These are phyloP conservation scores for Ottelia alismoides DNA, from an alignment of 106 monocot genomes.

Conservation along the genomic window DNA sequence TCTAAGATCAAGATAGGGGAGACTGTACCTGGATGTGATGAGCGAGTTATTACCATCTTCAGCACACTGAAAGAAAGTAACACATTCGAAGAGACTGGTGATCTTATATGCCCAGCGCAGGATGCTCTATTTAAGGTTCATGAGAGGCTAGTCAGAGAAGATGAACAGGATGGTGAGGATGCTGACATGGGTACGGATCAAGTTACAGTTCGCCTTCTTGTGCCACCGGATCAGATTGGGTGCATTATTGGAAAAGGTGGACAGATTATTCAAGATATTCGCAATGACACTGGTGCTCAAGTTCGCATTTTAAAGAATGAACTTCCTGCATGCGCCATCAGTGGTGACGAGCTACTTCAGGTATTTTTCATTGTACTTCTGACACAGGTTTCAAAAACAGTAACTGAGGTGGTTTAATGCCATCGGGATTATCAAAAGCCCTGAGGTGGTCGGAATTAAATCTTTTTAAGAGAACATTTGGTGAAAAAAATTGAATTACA, in stretches of 20 bases:
- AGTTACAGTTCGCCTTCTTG: slow-evolving; percentile 68
- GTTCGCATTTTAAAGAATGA: too few relatives aligned
- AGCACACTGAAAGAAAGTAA: slow-evolving; percentile 64
- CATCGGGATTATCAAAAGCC: too few relatives aligned
- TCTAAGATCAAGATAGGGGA: slow-evolving; percentile 91
- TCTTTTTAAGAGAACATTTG: too few relatives aligned
- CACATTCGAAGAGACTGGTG: slow-evolving; percentile 38
- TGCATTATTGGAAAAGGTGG: slow-evolving; percentile 99
- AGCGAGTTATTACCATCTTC: slow-evolving; percentile 76
- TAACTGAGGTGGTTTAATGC: too few relatives aligned
- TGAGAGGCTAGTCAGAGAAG: slow-evolving; percentile 61
- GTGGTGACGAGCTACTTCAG: slow-evolving; percentile 96
- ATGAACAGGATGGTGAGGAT: slow-evolving; percentile 40
- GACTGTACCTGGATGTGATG: slow-evolving; percentile 63
- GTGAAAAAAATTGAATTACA: too few relatives aligned
- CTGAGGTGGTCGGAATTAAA: too few relatives aligned
- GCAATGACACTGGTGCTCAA: too few relatives aligned
- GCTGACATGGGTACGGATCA: slow-evolving; percentile 26
- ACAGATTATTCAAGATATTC: too few relatives aligned
- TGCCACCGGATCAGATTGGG: slow-evolving; percentile 96
- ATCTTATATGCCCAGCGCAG: slow-evolving; percentile 76
- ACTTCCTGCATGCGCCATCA: too few relatives aligned
- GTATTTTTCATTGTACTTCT: too few relatives aligned
- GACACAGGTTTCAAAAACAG: too few relatives aligned
- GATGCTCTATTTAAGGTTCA: slow-evolving; percentile 87